These are phyloP conservation scores for Eremochloa ophiuroides DNA, from an alignment of 176 grass and related monocot species.

Conservation along the genomic window DNA sequence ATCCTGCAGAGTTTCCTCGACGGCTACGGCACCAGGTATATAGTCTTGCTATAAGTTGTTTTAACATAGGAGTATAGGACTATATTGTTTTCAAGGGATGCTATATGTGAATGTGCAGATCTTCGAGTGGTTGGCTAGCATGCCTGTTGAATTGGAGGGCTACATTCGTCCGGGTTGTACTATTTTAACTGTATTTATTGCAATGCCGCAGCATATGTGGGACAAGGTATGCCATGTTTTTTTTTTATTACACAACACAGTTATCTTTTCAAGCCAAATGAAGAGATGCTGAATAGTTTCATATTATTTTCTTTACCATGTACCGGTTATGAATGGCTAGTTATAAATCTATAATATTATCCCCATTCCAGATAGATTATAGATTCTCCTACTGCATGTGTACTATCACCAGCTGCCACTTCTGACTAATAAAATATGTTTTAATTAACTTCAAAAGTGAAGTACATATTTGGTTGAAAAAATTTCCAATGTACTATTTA, in stretches of 20 bases:
- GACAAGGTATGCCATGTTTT: conserved; percentile 61
- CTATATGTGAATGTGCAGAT: conserved; percentile 54
- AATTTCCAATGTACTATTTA: not conserved
- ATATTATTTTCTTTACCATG: not conserved
- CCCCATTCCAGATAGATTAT: not conserved
- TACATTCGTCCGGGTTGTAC: conserved; percentile 98
- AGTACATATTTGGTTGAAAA: not conserved
- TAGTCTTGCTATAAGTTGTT: conserved; percentile 10
- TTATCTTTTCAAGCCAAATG: not conserved
- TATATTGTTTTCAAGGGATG: conserved; percentile 21
- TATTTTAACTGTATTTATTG: conserved; percentile 89
- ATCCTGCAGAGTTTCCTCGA: conserved; percentile 99
- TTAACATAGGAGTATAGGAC: conserved; percentile 3
- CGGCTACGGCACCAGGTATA: conserved; percentile 87
- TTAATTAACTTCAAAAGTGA: not conserved
- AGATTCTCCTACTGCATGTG: not conserved
- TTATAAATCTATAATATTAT: not conserved
- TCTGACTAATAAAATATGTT: not conserved
- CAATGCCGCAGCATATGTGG: conserved; percentile 95
- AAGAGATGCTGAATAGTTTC: not conserved
- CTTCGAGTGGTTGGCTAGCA: conserved; percentile 89
- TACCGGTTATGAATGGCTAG: not conserved
- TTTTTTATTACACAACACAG: not conserved
- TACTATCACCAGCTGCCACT: not conserved
- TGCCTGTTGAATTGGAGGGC: conserved; percentile 99